These are phyloP conservation scores for Acacia pycnantha DNA, from an alignment of 331 rosid species.

Conservation along the genomic window DNA sequence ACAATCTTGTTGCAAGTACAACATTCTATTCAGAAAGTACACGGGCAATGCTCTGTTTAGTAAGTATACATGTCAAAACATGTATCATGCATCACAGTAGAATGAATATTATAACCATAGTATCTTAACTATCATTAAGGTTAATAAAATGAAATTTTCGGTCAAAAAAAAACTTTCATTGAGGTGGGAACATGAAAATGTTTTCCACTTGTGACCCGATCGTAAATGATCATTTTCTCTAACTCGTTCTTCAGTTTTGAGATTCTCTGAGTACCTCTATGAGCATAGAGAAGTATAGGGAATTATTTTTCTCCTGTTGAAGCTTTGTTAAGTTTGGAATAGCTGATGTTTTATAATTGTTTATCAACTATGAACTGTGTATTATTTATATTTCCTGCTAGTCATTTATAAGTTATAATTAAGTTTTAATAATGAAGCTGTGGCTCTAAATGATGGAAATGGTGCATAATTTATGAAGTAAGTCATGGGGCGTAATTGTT, in stretches of 20 bases:
- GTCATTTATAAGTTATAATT: not conserved
- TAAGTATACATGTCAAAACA: conserved; percentile 42
- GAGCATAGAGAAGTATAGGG: not conserved
- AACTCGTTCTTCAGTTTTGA: not conserved
- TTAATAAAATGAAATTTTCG: not conserved
- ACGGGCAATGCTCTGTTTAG: conserved; percentile 94
- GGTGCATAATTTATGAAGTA: not conserved
- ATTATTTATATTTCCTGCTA: not conserved
- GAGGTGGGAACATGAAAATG: conserved; percentile 6
- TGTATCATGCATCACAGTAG: conserved; percentile 14
- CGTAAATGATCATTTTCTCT: not conserved
- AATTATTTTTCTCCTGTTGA: not conserved
- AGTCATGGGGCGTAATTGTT: not conserved
- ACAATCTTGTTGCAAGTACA: conserved; percentile 86
- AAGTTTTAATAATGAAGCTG: conserved; percentile 11
- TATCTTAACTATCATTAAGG: not conserved
- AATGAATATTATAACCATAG: not conserved
- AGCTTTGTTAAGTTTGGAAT: conserved; percentile 20
- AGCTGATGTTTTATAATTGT: not conserved
- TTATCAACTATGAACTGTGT: not conserved
- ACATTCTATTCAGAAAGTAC: conserved; percentile 92
- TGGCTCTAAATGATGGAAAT: not conserved
- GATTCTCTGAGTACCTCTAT: conserved; percentile 12
- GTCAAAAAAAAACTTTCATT: not conserved
- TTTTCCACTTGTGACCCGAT: conserved; percentile 14